Conservation (phyloP, 495 filamentous ascomycete genomes). For the Tuber borchii region DNA sequence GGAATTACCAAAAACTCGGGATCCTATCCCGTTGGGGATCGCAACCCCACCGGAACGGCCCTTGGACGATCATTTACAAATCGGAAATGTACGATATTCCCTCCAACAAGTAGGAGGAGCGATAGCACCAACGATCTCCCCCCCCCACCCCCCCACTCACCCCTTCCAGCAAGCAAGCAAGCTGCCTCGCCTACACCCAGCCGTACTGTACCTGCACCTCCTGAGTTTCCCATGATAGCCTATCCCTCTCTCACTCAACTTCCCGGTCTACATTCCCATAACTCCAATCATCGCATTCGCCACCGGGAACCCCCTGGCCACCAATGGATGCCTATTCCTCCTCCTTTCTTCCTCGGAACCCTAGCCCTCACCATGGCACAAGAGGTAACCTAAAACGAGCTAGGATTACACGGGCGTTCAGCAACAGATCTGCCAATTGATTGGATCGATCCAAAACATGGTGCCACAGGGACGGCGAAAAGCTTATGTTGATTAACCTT, state of each 20-base stretch:
- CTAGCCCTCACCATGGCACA: not conserved
- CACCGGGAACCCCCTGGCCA: not conserved
- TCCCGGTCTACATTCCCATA: too few species aligned
- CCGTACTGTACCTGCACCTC: too few species aligned
- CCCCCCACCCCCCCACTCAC: not conserved
- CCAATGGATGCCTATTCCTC: not conserved
- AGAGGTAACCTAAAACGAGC: not conserved
- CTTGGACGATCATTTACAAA: not conserved
- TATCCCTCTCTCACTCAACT: too few species aligned
- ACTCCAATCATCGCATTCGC: not conserved
- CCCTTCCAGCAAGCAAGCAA: too few species aligned
- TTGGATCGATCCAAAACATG: not conserved
- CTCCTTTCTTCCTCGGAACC: not conserved
- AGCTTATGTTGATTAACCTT: not conserved
- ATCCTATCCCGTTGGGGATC: not conserved
- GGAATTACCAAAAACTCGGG: not conserved
- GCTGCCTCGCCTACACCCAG: too few species aligned
- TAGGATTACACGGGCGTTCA: not conserved
- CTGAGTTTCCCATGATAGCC: too few species aligned
- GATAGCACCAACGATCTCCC: not conserved
- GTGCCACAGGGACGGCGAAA: not conserved
- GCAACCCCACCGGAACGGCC: not conserved
- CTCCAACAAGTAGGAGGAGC: not conserved
- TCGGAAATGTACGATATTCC: not conserved
- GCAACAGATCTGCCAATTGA: not conserved